Evolutionary conservation across 2,329 filamentous ascomycete genomes (phyloP).

Genomic region (Gremmenia infestans): DNA sequence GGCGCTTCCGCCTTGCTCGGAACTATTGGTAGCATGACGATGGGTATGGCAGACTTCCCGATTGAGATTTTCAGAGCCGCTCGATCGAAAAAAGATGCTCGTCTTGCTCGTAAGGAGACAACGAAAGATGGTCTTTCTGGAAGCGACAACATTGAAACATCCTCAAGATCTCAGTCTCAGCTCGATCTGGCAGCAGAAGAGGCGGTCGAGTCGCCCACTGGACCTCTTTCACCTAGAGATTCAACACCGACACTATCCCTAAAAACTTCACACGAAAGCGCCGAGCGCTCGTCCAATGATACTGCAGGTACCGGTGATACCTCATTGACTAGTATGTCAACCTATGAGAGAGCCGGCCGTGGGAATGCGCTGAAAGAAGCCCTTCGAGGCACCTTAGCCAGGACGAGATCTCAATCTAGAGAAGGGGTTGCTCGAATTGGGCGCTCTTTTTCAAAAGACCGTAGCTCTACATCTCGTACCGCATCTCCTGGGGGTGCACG

Average conservation of each 20-base stretch:
- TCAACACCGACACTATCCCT: constrained; percentile 11
- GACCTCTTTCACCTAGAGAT: constrained; percentile 2
- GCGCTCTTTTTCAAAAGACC: constrained; percentile 14
- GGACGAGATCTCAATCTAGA: constrained; percentile 19
- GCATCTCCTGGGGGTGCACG: constrained; percentile 21
- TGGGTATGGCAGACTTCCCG: constrained; percentile 74
- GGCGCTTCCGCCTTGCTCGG: constrained; percentile 74
- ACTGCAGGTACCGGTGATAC: constrained; percentile 10
- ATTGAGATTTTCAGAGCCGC: constrained; percentile 47
- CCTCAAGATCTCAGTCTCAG: constrained; percentile 12
- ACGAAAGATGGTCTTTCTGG: constrained; percentile 2
- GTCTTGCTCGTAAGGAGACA: constrained; percentile 9
- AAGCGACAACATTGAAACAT: constrained; percentile 11
- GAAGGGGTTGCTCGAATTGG: neutral
- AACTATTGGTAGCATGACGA: constrained; percentile 73
- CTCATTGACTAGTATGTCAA: constrained; percentile 17
- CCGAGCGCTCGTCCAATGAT: constrained; percentile 16
- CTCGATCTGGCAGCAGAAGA: constrained; percentile 12
- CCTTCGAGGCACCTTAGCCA: constrained; percentile 25
- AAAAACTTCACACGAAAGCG: constrained; percentile 26
- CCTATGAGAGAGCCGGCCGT: constrained; percentile 12
- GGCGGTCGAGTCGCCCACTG: neutral
- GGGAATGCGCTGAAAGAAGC: constrained; percentile 28
- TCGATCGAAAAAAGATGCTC: constrained; percentile 19
- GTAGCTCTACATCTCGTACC: constrained; percentile 13